Evolutionary conservation across 2,329 filamentous ascomycete genomes (phyloP), one percentile per base, ranked within the genome.

Genomic region (Stylonectria norvegica): DNA sequence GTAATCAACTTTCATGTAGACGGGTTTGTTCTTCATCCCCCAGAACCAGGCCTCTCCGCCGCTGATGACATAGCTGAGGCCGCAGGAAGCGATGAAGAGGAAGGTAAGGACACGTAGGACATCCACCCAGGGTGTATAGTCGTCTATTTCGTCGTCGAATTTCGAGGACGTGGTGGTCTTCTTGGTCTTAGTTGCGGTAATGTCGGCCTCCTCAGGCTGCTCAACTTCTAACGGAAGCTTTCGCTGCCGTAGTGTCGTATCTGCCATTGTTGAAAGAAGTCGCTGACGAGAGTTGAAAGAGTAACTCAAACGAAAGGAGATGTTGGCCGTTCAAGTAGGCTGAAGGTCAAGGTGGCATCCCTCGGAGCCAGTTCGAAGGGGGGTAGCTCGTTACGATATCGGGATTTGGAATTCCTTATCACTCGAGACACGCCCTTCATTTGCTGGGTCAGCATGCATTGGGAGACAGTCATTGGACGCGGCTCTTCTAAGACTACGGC

Each of bases 11-110:
- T 73, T 59, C 67, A 83, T 56, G 70, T 85, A 81, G 68, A 83
- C 56, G 66, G 85, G 66, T 66, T 72, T 69, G 70, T 83, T 50
- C 73, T 69, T 67, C 59, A 75, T 64, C 48, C 71, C 81, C 84
- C 85, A 93, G 42, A 81, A 73, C 49, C 83, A 72, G 43, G 78
- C 83, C 59, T 87, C 78, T 46, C 84, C 84, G 47, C 75, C 73
- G 31, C 85, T 89, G 52, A 86, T 73, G 49, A 90, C 78, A 65
- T 90, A 91, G 66, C 85, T 89, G 39, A 90, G 70, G 14, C 77
- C 81, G 55, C 75, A 79, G 17, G 80, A 86, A 33, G 83, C 76
- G 30, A 87, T 52, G 22, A 84, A 50, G 11, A 90, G 63, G 39
- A 86, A 86, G 20, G 75, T 75, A 32, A 89, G 56, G 20, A 90